phyloP scores from a whole-genome alignment of 148 eudicot genomes.

The Camellia granthamiana region DNA sequence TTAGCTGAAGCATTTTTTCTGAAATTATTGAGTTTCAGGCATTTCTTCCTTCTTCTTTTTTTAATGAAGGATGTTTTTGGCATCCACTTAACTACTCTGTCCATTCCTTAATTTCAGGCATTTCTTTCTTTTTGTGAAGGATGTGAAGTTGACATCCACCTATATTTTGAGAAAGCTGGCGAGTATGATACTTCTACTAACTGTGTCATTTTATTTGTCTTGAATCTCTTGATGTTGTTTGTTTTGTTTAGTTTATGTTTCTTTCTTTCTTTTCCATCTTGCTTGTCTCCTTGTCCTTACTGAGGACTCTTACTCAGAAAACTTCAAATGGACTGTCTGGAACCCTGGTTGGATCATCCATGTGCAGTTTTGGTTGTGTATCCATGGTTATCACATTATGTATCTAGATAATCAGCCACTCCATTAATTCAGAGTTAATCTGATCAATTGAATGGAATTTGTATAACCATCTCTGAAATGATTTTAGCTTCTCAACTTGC shows the following conservation, averaged over 20 bases:
- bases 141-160: slow-evolving; percentile 89
- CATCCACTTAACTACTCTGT: not conserved
- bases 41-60: not conserved
- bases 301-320: not conserved
- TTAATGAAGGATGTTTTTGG: not conserved
- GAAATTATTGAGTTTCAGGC: not conserved
- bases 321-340: not conserved
- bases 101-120: slow-evolving; percentile 56
- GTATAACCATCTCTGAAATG: not conserved
- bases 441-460: not conserved
- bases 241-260: slow-evolving; percentile 3
- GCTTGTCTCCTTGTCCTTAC: not conserved
- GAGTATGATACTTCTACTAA: slow-evolving; percentile 64
- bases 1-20: not conserved
- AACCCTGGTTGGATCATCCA: not conserved
- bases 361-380: not conserved
- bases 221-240: not conserved
- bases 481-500: not conserved
- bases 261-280: not conserved
- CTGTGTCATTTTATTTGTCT: not conserved
- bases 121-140: slow-evolving; percentile 91
- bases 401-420: not conserved
- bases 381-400: not conserved
- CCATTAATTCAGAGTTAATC: not conserved
- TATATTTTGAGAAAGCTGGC: slow-evolving; percentile 91